Evolutionary conservation across 768 basidiomycete genomes (phyloP), one percentile per base, ranked within the genome.

Genomic region (Lanmaoa pseudosensibilis): DNA sequence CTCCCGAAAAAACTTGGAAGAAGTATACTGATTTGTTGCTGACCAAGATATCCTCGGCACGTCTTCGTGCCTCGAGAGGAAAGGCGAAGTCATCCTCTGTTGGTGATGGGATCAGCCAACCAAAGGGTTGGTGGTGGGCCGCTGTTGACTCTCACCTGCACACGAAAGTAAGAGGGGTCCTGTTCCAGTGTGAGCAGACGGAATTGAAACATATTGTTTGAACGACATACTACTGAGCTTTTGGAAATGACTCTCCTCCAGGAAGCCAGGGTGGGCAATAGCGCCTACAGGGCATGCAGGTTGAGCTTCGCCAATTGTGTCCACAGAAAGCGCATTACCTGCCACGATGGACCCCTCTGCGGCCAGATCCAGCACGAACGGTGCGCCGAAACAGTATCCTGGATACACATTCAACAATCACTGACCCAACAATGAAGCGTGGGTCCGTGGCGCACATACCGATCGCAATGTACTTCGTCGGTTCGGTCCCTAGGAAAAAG

Each of bases 381-480:
- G 77, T 15, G 73, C 83, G 4, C 82, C 82, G 51, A 83, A 83
- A 62, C 82, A 86, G 52, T 84, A 83, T 5, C 83, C 82, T 83
- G 36, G 15, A 25, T 25, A 19, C 21, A 39, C 16, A 3, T 18
- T 46, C 25, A 36, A 38, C 39, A 19, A 52, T 21, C 15, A n/a
- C 8, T n/a, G 25, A 21, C 11, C 13, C 16, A 41, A 33, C 4
- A 12, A 32, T 12, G 15, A 40, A 18, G 19, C 13, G 19, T 11
- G 5, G 27, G 25, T 15, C 32, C 5, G 11, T 0, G 9, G 12
- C 2, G 21, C 21, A 41, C 76, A 54, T 52, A 78, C 80, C 80
- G 36, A 77, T 77, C 1, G 80, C 73, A 44, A 64, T 62, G 45
- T 78, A 83, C 27, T 74, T 69, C 0, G 75, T 72, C 11, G 70